A percentile compares a stretch with the other conserved stretches of the same genome.
Conservation (phyloP, 2,329 filamentous ascomycete species). For the Epichloe elymi region DNA sequence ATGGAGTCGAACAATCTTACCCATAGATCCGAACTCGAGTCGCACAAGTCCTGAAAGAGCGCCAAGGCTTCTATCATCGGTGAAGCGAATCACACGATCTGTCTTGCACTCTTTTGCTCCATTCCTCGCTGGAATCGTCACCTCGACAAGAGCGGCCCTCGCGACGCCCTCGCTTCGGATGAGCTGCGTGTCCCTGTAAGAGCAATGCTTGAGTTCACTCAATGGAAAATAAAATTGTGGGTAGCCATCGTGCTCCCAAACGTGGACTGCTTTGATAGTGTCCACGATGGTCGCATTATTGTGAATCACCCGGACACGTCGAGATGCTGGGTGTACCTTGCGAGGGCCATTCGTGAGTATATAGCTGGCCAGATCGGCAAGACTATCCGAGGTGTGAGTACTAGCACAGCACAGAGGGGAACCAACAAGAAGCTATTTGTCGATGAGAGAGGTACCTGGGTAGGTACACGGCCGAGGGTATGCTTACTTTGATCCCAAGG, state of each 20-base stretch:
- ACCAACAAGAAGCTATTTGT: background rate
- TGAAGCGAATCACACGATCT: slow-evolving; percentile 26
- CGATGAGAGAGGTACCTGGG: background rate
- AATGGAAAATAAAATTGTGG: slow-evolving; percentile 31
- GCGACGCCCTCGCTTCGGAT: slow-evolving; percentile 14
- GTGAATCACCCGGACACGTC: slow-evolving; percentile 21
- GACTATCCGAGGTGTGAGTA: slow-evolving; percentile 9
- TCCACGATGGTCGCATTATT: slow-evolving; percentile 23
- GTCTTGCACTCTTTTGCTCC: slow-evolving; percentile 14
- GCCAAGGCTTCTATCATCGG: slow-evolving; percentile 22
- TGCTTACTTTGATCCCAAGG: slow-evolving; percentile 8
- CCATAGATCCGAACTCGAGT: slow-evolving; percentile 22
- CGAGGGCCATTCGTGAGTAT: slow-evolving; percentile 16
- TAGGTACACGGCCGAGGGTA: background rate
- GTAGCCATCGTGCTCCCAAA: slow-evolving; percentile 36
- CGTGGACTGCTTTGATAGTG: slow-evolving; percentile 21
- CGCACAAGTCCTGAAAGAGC: slow-evolving; percentile 20
- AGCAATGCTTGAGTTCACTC: slow-evolving; percentile 16
- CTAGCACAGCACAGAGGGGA: background rate
- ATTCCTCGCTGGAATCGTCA: slow-evolving; percentile 16
- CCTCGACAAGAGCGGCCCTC: slow-evolving; percentile 17
- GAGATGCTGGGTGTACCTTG: slow-evolving; percentile 13
- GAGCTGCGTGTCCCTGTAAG: slow-evolving; percentile 13
- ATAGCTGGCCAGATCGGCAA: slow-evolving; percentile 15
- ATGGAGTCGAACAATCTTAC: slow-evolving; percentile 7